Conservation (phyloP, 169 alveolate genomes). For the Plasmodium inui region DNA sequence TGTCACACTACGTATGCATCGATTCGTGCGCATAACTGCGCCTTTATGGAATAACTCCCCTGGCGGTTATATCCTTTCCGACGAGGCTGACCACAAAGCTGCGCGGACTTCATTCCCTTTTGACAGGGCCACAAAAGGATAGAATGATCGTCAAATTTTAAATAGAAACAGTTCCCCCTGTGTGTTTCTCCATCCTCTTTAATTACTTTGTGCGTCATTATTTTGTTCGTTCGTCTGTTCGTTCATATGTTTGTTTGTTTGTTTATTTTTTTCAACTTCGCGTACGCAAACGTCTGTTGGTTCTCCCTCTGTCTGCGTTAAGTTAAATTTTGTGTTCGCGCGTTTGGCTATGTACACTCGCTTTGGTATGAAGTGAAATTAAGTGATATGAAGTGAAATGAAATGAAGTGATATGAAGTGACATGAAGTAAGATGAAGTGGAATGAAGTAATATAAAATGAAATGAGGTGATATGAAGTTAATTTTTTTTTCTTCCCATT, state of each 20-base stretch:
- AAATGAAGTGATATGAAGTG: not conserved
- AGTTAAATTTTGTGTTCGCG: not conserved
- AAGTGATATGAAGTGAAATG: not conserved
- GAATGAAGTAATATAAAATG: not conserved
- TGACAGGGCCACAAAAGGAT: not conserved
- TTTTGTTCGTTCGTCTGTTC: not conserved
- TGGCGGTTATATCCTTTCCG: not conserved
- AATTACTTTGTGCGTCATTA: not conserved
- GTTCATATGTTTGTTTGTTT: not conserved
- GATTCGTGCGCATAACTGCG: not conserved
- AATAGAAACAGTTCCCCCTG: not conserved
- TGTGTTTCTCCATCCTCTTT: not conserved
- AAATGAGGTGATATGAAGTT: not conserved
- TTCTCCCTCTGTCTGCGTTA: not conserved
- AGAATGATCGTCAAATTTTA: not conserved
- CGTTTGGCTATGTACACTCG: not conserved
- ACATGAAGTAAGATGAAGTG: not conserved
- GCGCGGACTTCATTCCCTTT: not conserved
- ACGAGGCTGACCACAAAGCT: not conserved
- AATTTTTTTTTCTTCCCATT: not conserved
- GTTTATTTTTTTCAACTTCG: conserved; percentile 2
- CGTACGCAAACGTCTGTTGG: not conserved
- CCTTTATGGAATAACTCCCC: not conserved
- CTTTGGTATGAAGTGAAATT: not conserved
- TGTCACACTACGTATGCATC: not conserved